Evolutionary conservation across 2,329 filamentous ascomycete genomes (phyloP).

Genomic region (Aspergillus texensis): DNA sequence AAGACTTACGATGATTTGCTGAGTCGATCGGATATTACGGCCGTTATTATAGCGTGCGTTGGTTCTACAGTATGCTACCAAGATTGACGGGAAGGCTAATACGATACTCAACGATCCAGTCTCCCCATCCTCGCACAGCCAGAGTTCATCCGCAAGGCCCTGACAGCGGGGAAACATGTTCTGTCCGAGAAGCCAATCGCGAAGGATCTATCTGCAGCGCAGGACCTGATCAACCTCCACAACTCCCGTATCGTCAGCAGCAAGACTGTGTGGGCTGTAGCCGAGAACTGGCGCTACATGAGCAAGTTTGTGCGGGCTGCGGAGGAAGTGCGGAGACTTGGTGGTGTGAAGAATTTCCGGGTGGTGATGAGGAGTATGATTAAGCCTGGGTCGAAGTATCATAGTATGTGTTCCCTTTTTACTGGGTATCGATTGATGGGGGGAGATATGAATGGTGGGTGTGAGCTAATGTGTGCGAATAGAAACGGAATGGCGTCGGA

Average conservation of each 20-base stretch:
- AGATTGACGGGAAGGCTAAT: neutral
- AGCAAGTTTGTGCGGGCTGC: slow-evolving; percentile 51
- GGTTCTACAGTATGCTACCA: neutral
- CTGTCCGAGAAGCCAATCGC: slow-evolving; percentile 62
- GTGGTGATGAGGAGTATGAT: slow-evolving; percentile 50
- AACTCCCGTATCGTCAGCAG: slow-evolving; percentile 42
- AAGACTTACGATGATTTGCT: slow-evolving; percentile 52
- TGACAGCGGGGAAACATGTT: slow-evolving; percentile 58
- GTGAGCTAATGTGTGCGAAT: slow-evolving; percentile 7
- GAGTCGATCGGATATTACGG: slow-evolving; percentile 51
- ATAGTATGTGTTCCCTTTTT: slow-evolving; percentile 35
- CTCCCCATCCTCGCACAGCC: slow-evolving; percentile 58
- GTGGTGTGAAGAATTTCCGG: slow-evolving; percentile 54
- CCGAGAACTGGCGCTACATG: slow-evolving; percentile 62
- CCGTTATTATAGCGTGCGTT: slow-evolving; percentile 54
- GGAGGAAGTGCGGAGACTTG: slow-evolving; percentile 50
- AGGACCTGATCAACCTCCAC: slow-evolving; percentile 56
- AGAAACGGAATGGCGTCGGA: slow-evolving; percentile 60
- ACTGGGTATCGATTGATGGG: neutral
- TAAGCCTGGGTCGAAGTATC: slow-evolving; percentile 56
- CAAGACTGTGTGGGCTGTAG: slow-evolving; percentile 51
- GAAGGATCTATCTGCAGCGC: slow-evolving; percentile 55
- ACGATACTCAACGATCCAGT: slow-evolving; percentile 28
- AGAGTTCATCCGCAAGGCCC: slow-evolving; percentile 52
- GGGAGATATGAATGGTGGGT: neutral